Evolutionary conservation across 176 grass and related monocot genomes (phyloP), one percentile per base, ranked within the genome.

Genomic region (Cenchrus purpureus): DNA sequence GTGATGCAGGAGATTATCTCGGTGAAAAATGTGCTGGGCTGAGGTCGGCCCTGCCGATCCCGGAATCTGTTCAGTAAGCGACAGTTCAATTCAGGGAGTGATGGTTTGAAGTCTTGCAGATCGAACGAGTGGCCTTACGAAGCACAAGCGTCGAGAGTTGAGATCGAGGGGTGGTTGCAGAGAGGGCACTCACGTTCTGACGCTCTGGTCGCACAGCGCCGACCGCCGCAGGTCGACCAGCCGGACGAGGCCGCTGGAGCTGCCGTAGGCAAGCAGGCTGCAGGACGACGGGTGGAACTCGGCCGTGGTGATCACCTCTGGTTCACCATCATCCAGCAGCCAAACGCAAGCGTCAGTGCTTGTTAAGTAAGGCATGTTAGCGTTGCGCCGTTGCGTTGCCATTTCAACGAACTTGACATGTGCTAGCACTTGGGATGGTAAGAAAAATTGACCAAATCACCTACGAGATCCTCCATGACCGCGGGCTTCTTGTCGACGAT

Each of bases 1-100:
- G 94, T 87, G 90, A 91, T 85, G 72, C 91, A 96, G 16, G 94
- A 82, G 70, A 96, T 80, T 12, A 96, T 96, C 88, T 96, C 94
- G 15, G 86, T 93, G 76, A 93, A 91, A 79, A 96, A 85, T 2
- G 94, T 91, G 79, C 87, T 87, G 20, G 68, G 68, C 68, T 66
- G 91, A 73, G 65, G 17, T 53, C 46, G 81, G 88, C 56, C 82
- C 67, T 67, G 78, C 46, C 68, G 77, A 15, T 91, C 88, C 43
- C 73, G 80, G 77, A 93, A 96, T 73, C 94, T 93, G 86, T 65
- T 68, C 17, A 37, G 16, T 42, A 51, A 10, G 54, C 48, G 73
- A 56, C 71, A 54, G 29, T 55, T 84, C 37, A 40, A 40, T 40
- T 40, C 37, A 40, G 37, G 37, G 37, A 40, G 37, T 40, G 37